phyloP scores from a whole-genome alignment of 148 eudicot species.

The Rhododendron mucronatum region DNA sequence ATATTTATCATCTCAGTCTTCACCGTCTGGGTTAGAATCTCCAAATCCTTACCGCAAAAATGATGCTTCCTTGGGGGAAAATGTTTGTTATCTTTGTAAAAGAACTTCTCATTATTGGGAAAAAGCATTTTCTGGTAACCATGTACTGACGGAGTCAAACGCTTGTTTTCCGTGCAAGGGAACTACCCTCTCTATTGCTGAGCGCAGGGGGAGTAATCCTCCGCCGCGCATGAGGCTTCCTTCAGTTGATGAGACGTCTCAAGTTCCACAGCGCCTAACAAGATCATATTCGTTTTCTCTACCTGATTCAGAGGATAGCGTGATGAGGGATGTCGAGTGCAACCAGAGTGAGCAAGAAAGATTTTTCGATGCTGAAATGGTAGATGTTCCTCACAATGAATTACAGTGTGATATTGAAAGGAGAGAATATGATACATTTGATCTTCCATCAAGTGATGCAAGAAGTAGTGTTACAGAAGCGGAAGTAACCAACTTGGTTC shows the following conservation, averaged over 20 bases:
- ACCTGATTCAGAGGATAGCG: constrained; percentile 35
- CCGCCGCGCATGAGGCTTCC: constrained; percentile 42
- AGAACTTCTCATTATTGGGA: constrained; percentile 22
- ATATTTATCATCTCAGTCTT: constrained; percentile 58
- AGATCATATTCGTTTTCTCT: constrained; percentile 69
- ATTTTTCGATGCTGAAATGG: constrained; percentile 25
- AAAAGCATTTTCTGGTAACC: constrained; percentile 32
- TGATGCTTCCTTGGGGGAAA: constrained; percentile 19
- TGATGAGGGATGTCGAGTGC: constrained; percentile 23
- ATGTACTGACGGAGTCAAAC: constrained; percentile 20
- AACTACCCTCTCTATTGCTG: constrained; percentile 47
- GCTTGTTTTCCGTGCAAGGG: constrained; percentile 31
- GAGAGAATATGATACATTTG: not conserved
- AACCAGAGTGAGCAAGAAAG: constrained; percentile 12
- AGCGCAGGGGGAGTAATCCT: constrained; percentile 53
- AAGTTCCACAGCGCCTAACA: constrained; percentile 32
- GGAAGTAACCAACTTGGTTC: constrained; percentile 9
- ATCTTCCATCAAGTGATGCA: constrained; percentile 12
- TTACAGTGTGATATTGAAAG: not conserved
- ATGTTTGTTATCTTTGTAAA: constrained; percentile 24
- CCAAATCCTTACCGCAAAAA: constrained; percentile 30
- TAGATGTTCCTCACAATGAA: constrained; percentile 11
- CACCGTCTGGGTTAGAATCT: constrained; percentile 53
- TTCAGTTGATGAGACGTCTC: constrained; percentile 34
- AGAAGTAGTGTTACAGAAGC: constrained; percentile 3